Conservation (phyloP, 1,139 yeast genomes). For the Geotrichum klebahnii region DNA sequence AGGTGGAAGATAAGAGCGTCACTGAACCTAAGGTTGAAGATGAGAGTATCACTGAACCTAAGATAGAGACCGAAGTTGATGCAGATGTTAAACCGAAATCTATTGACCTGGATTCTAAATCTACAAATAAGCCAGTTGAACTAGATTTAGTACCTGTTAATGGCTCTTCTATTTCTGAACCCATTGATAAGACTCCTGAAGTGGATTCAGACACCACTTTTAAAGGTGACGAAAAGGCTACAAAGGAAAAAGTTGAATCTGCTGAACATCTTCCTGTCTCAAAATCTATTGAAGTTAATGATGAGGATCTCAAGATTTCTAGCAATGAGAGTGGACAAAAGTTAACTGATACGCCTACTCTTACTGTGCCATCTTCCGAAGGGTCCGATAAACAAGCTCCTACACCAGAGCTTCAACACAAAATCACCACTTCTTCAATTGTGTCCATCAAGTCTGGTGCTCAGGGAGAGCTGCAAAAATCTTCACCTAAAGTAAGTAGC, state of each 20-base stretch:
- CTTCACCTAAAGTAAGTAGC: not conserved
- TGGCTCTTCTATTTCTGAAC: constrained; percentile 15
- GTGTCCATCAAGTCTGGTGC: constrained; percentile 6
- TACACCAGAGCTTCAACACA: too few species aligned
- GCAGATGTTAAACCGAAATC: not conserved
- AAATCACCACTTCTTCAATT: not conserved
- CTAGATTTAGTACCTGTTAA: not conserved
- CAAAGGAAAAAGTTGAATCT: constrained; percentile 7
- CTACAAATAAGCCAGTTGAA: not conserved
- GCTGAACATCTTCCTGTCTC: too few species aligned
- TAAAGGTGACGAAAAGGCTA: too few species aligned
- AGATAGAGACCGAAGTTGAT: not conserved
- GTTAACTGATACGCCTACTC: too few species aligned
- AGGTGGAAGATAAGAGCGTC: constrained; percentile 5
- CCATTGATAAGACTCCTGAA: too few species aligned
- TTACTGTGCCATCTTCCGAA: too few species aligned
- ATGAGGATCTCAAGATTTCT: too few species aligned
- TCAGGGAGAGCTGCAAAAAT: not conserved
- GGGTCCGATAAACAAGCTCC: too few species aligned
- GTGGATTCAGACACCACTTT: too few species aligned
- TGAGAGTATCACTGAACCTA: not conserved
- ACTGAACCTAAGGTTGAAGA: constrained; percentile 13
- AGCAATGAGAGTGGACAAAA: too few species aligned
- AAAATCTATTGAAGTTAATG: too few species aligned
- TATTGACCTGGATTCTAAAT: not conserved